Evolutionary conservation across 1,284 basidiomycete genomes (phyloP), one percentile per base, ranked within the genome.

Genomic region (Taiwanofungus camphoratus): DNA sequence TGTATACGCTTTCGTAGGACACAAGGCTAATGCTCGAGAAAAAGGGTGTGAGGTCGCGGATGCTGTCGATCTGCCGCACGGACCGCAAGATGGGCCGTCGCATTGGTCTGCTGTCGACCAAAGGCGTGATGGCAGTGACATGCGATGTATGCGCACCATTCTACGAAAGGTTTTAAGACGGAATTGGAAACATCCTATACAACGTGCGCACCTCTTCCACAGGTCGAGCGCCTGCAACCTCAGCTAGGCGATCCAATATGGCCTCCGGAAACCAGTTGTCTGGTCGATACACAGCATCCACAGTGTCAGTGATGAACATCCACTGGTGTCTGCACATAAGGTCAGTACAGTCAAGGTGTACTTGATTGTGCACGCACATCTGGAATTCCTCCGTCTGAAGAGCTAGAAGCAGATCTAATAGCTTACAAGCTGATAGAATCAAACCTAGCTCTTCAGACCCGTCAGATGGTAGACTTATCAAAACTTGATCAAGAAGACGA

Each of bases 301-400:
- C 89, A 0, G 95, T 98, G 63, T 99, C 96, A 0, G 93, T 96
- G 42, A 98, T 82, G 59, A 99, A 99, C 55, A 97, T 88, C 95
- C 96, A 99, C 71, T 99, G 93, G 63, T 99, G 90, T 52, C 93
- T 96, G 52, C 20, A 46, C 39, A 42, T 22, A 42, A 27, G 15
- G 34, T 39, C 34, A 43, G 26, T 5, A 40, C 19, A 33, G 20
- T 23, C 22, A 8, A 16, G 39, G 15, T 15, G 18, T 24, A 31
- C 5, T 7, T n/a, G n/a, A n/a, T n/a, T n/a, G n/a, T n/a, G n/a
- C n/a, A 54, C 82, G 55, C 59, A 94, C 92, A 97, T 88, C 66
- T 99, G 96, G 65, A 99, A 99, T 60, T 99, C 96, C 56, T 94
- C 91, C 0, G 92, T 95, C 63, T 98, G 94, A 29, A 99, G 67